These are phyloP conservation scores for Plasmodium falciparum DNA, from an alignment of 169 alveolate genomes.

Conservation along the genomic window DNA sequence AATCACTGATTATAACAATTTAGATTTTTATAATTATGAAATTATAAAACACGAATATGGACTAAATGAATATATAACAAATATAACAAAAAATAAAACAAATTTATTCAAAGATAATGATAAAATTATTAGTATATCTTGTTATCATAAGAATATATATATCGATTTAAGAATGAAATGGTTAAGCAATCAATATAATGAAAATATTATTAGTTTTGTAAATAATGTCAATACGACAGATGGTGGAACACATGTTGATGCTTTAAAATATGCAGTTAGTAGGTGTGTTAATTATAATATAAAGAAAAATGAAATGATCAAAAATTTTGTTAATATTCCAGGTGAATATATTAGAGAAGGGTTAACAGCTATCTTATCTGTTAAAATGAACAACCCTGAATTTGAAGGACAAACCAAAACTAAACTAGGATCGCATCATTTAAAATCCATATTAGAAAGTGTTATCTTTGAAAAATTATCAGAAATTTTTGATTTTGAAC, in stretches of 20 bases:
- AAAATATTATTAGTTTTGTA: conserved; percentile 83
- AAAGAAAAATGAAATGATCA: conserved; percentile 25
- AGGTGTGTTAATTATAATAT: conserved; percentile 61
- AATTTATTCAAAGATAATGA: conserved; percentile 54
- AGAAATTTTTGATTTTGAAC: conserved; percentile 84
- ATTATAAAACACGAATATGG: conserved; percentile 75
- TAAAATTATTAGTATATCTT: conserved; percentile 58
- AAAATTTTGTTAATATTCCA: conserved; percentile 80
- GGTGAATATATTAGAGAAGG: conserved; percentile 88
- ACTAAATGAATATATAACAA: conserved; percentile 49
- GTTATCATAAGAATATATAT: conserved; percentile 59
- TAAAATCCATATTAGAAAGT: conserved; percentile 82
- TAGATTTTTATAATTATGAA: conserved; percentile 41
- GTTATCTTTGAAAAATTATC: conserved; percentile 81
- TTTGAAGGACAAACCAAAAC: conserved; percentile 91
- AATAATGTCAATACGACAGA: conserved; percentile 86
- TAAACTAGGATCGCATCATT: conserved; percentile 85
- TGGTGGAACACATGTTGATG: conserved; percentile 90
- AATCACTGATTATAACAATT: conserved; percentile 10
- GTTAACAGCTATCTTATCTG: conserved; percentile 86
- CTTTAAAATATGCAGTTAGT: conserved; percentile 85
- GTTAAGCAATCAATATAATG: conserved; percentile 80
- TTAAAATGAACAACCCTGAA: conserved; percentile 86
- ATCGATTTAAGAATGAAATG: conserved; percentile 78
- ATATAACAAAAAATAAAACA: conserved; percentile 49